Base-by-base conservation (phyloP, 1,284 basidiomycete species). In the Puccinia sorghi region DNA sequence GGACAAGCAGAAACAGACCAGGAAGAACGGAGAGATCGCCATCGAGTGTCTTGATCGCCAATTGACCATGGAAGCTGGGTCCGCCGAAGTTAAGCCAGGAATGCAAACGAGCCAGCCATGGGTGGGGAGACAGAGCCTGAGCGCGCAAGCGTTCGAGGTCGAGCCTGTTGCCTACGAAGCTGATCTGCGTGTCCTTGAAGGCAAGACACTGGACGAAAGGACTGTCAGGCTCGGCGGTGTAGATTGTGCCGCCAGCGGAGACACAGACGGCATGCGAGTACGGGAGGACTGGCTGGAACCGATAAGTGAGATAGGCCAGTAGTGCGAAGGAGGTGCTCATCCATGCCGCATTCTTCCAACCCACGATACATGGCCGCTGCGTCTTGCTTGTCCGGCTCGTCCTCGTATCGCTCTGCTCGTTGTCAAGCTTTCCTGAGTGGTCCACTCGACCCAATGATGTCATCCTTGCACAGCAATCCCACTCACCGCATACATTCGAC, bases 161-260 rank as follows among this genome's bases (percentile, higher is more conserved):
- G 13, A 12, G 25, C 25, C 64, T 64, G n/a, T 57, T 57, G 39
- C 74, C 74, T 13, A 57, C 50, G 43, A 69, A 77, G 32, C 25
- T 54, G 52, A 77, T 77, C 13, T 37, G 37, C 2, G 50, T 39
- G 22, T 22, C 41, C 41, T 57, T 15, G 41, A 77, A 48, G 22
- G 41, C 64, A 22, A 77, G 27, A 50, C 74, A 77, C 66, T 77
- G 64, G n/a, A 37, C 74, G 22, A 59, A 77, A 7, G 74, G 25
- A n/a, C 52, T 41, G 11, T 54, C 32, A 4, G 37, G 15, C 15
- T 69, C 64, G 12, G 64, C 12, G 17, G 74, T 77, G 32, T 69
- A 77, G n/a, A 77, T 77, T 59, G 52, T 69, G 1, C 66, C 66
- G 4, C 66, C 66, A n/a, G 9, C n/a, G 13, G 73, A 52, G 46